phyloP scores from a whole-genome alignment of 768 basidiomycete genomes.

The Naematelia aurantialba region DNA sequence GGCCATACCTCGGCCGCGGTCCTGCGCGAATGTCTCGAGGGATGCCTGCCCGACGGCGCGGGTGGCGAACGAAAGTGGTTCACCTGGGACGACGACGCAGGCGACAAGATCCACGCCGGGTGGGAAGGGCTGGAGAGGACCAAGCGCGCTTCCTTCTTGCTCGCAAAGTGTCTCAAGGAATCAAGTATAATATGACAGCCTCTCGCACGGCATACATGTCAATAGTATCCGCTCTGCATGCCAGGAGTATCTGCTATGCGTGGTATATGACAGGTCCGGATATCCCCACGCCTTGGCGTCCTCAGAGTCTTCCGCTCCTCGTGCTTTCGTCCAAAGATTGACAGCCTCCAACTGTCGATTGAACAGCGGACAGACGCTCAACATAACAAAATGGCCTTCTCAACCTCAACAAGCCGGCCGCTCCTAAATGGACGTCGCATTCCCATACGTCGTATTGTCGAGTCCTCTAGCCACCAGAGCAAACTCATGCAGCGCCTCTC shows the following conservation, averaged over 20 bases:
- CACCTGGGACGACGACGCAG: not conserved
- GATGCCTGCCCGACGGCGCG: slow-evolving; percentile 29
- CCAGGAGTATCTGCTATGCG: not conserved
- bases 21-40: slow-evolving; percentile 26
- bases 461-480: slow-evolving; percentile 76
- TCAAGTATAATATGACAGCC: slow-evolving; percentile 26
- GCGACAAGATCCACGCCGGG: not conserved
- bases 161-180: slow-evolving; percentile 23
- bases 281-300: too few relatives aligned
- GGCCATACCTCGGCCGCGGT: too few relatives aligned
- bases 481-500: slow-evolving; percentile 84
- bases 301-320: too few relatives aligned
- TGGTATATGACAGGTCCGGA: too few relatives aligned
- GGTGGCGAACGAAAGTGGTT: slow-evolving; percentile 18
- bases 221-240: not conserved
- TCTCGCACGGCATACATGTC: too few relatives aligned
- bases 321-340: too few relatives aligned
- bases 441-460: slow-evolving; percentile 81
- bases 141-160: slow-evolving; percentile 14
- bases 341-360: too few relatives aligned
- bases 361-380: too few relatives aligned
- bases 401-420: not conserved
- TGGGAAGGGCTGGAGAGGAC: slow-evolving; percentile 24
- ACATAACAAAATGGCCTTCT: not conserved
- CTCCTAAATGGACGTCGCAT: slow-evolving; percentile 56